phyloP scores from a whole-genome alignment of 2,329 filamentous ascomycete genomes.

The Penicillium sp. region DNA sequence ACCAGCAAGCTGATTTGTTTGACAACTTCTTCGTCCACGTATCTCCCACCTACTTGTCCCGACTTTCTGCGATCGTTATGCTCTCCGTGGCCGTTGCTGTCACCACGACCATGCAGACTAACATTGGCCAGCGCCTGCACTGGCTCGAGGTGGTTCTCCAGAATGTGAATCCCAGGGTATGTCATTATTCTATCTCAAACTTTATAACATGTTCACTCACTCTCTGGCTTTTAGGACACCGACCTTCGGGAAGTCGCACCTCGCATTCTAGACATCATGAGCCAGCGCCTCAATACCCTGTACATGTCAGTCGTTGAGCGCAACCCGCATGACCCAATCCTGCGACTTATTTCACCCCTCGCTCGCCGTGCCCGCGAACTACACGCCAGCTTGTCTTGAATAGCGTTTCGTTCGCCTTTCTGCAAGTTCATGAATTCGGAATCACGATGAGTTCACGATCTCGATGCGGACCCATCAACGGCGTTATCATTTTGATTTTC shows the following conservation, averaged over 20 bases:
- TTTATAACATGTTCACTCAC: neutral
- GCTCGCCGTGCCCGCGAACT: slow-evolving; percentile 43
- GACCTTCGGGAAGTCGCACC: slow-evolving; percentile 58
- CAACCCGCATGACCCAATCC: slow-evolving; percentile 51
- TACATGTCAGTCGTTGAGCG: slow-evolving; percentile 58
- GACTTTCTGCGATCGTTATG: slow-evolving; percentile 56
- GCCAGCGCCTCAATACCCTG: slow-evolving; percentile 54
- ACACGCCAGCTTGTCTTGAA: slow-evolving; percentile 12
- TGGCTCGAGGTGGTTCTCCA: slow-evolving; percentile 59
- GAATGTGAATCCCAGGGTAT: slow-evolving; percentile 54
- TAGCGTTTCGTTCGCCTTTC: neutral
- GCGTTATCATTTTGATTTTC: slow-evolving; percentile 9
- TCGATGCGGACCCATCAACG: slow-evolving; percentile 5
- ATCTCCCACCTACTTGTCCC: slow-evolving; percentile 55
- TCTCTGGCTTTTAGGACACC: slow-evolving; percentile 40
- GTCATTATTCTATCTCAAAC: slow-evolving; percentile 15
- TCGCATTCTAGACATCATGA: slow-evolving; percentile 60
- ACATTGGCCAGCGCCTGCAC: slow-evolving; percentile 53
- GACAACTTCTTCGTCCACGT: slow-evolving; percentile 59
- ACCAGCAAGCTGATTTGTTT: slow-evolving; percentile 59
- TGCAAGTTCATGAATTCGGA: neutral
- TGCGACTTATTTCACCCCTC: slow-evolving; percentile 51
- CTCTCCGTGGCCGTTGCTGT: slow-evolving; percentile 64
- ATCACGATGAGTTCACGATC: slow-evolving; percentile 1
- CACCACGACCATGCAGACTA: slow-evolving; percentile 54